Percentiles rank a stretch among this genome's conserved stretches.
Conservation (phyloP, 225 moss, liverwort and hornwort species). For the Asterella californica region DNA sequence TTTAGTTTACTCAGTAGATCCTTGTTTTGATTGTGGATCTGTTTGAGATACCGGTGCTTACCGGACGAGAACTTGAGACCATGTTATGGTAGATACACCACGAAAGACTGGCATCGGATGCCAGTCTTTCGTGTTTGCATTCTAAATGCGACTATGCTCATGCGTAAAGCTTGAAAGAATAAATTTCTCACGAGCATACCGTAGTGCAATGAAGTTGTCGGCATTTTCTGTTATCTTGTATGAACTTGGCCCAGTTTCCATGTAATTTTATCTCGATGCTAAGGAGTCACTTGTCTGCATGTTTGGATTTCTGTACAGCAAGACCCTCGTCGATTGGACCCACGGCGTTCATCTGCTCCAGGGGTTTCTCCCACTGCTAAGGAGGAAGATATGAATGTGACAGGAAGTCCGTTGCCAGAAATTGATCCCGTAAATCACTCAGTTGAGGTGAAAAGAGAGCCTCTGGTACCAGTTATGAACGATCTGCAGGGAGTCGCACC, state of each 20-base stretch:
- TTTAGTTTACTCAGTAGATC: not conserved
- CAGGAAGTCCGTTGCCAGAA: constrained; percentile 27
- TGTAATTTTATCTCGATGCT: not conserved
- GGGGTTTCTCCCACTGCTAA: constrained; percentile 55
- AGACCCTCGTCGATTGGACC: constrained; percentile 81
- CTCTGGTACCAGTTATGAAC: constrained; percentile 45
- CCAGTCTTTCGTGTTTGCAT: no score
- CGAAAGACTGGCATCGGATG: not conserved
- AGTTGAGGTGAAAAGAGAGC: constrained; percentile 52
- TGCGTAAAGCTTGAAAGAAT: not conserved
- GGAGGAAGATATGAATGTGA: constrained; percentile 41
- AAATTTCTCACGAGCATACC: not conserved
- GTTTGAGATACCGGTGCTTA: not conserved
- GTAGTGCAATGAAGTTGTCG: not conserved
- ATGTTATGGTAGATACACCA: not conserved
- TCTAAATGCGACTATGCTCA: not conserved
- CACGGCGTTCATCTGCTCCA: constrained; percentile 48
- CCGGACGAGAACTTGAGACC: not conserved
- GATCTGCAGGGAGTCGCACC: constrained; percentile 67
- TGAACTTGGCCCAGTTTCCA: not conserved
- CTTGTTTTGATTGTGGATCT: not conserved
- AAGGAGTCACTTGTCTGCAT: not conserved
- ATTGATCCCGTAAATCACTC: constrained; percentile 33
- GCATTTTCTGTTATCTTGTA: not conserved
- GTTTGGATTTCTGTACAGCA: constrained; percentile 10